Evolutionary conservation across 306 rosid species (phyloP), one percentile per base, ranked within the genome.

Genomic region (Clitoria ternatea): DNA sequence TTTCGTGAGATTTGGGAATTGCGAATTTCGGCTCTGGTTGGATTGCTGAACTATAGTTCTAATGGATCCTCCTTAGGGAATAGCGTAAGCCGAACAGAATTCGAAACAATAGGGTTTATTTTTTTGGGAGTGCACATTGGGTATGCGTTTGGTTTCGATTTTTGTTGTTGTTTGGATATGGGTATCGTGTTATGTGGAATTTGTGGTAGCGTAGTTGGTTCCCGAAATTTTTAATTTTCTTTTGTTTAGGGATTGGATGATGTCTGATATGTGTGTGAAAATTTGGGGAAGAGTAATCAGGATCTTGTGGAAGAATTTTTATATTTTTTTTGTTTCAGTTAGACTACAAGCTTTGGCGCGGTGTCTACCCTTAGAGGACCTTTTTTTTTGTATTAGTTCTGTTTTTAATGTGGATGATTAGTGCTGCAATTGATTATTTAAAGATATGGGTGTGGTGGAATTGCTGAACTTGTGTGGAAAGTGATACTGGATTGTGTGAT

Each of bases 11-110:
- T 44, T 50, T 62, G 44, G 59, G 67, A 22, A 70, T 50, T 62
- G 44, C 49, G 67, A 22, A 70, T 52, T 54, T 62, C 9, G 74
- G 70, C 40, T 45, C 35, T 54, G 1, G 49, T 32, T 64, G 67
- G 55, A 48, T 68, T 26, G 64, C 53, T 29, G 61, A 55, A 80
- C 66, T 44, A 12, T 39, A 11, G 2, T 7, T 22, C 3, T 14
- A 26, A 66, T 63, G 78, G 61, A 71, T 67, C 70, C 33, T 65
- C 17, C 4, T 17, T 17, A 23, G 48, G 54, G 54, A 70, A 47
- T 57, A 7, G 13, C 9, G 29, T 19, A 39, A 39, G 57, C 7
- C 27, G n/a, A n/a, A n/a, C n/a, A n/a, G n/a, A n/a, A n/a, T n/a
- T n/a, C n/a, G n/a, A n/a, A n/a, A n/a, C n/a, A n/a, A n/a, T n/a